Evolutionary conservation across 257 asterid genomes (phyloP).

Genomic region (Solanum peruvianum): DNA sequence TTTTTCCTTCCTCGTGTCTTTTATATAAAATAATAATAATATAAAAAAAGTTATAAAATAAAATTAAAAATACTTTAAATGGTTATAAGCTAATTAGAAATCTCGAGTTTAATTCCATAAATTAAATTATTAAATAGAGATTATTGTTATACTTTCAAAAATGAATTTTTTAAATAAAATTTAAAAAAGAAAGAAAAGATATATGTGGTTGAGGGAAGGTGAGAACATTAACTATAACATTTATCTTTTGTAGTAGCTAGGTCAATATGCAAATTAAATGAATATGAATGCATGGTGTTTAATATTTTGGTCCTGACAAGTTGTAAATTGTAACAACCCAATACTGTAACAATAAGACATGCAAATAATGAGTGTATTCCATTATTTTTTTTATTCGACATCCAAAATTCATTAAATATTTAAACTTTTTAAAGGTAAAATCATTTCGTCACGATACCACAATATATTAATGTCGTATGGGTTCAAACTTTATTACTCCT

Average conservation of each 20-base stretch:
- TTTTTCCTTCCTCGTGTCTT: not conserved
- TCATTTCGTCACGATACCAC: accelerated
- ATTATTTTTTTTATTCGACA: too few relatives aligned
- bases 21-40: too few relatives aligned
- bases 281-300: not conserved
- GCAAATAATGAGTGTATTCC: not conserved
- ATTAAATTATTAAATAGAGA: not conserved
- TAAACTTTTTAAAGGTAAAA: accelerated
- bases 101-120: accelerated
- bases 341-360: not conserved
- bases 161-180: not conserved
- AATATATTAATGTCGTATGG: not conserved
- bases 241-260: not conserved
- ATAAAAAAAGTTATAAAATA: too few relatives aligned
- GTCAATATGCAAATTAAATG: not conserved
- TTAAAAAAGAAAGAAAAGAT: not conserved
- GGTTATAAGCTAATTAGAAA: not conserved
- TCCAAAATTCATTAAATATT: accelerated
- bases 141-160: not conserved
- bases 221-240: not conserved
- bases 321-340: not conserved
- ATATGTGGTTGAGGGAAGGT: not conserved
- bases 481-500: not conserved
- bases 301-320: not conserved
- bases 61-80: not conserved